Evolutionary conservation across 2,329 filamentous ascomycete genomes (phyloP).

Genomic region (Exophiala sideris): DNA sequence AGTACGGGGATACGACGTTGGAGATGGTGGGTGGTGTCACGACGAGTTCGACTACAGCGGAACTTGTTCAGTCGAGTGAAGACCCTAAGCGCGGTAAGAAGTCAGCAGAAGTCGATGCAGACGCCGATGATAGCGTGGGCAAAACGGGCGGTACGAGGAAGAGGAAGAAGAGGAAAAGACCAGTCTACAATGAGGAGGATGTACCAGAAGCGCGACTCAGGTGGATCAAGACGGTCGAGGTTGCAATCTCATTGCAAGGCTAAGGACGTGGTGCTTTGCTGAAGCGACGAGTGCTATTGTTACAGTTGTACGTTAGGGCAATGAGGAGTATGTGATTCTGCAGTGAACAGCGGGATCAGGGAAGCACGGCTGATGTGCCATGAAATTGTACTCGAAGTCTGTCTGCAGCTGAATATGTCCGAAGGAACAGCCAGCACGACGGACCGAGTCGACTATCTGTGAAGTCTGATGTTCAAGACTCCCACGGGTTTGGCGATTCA

Average conservation of each 20-base stretch:
- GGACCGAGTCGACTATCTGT: too few relatives aligned
- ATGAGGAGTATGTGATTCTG: background rate
- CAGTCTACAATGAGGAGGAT: conserved; percentile 33
- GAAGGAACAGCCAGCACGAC: background rate
- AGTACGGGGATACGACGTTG: conserved; percentile 26
- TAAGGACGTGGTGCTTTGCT: conserved; percentile 1
- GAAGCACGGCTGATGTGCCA: too few relatives aligned
- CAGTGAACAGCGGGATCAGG: background rate
- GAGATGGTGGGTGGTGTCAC: conserved; percentile 20
- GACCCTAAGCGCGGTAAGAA: background rate
- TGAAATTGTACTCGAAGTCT: too few relatives aligned
- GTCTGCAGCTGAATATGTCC: too few relatives aligned
- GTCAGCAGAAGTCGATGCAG: conserved; percentile 1
- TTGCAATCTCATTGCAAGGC: conserved; percentile 40
- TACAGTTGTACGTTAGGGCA: background rate
- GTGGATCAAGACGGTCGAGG: conserved; percentile 47
- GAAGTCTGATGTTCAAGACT: too few relatives aligned
- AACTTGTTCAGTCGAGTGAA: background rate
- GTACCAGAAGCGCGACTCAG: conserved; percentile 44
- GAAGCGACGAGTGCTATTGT: background rate
- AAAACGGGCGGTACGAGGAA: conserved; percentile 28
- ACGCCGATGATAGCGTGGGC: conserved; percentile 16
- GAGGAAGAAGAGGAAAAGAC: conserved; percentile 28
- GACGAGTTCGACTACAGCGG: conserved; percentile 2
- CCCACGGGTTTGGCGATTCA: too few relatives aligned